Evolutionary conservation across 2,329 filamentous ascomycete genomes (phyloP), one percentile per base, ranked within the genome.

Genomic region (Harringtonia aguacate): DNA sequence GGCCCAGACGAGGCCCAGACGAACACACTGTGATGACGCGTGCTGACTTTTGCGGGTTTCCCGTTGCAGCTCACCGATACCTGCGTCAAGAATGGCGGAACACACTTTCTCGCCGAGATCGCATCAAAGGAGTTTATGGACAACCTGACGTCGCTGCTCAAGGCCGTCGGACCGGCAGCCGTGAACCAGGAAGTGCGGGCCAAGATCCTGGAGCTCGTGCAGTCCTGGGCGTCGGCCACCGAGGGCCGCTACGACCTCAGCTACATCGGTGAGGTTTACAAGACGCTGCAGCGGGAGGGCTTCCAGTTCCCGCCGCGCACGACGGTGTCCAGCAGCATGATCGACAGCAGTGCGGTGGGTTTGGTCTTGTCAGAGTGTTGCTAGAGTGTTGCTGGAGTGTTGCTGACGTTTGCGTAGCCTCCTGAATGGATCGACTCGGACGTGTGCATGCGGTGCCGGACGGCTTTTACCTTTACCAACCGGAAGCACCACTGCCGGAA

Each of bases 111-210:
- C 40, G 75, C 81, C 52, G 92, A 98, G 67, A 92, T 98, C 54
- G 90, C 92, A 34, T 95, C 90, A 17, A 80, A 89, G 51, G 92
- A 98, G 67, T 98, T 97, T 58, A 94, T 98, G 84, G 92, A 98
- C 66, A 95, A 95, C 60, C 68, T 98, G 42, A 83, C 86, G 17
- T 95, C 90, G 29, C 73, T 98, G 15, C 73, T 98, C 28, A 89
- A 90, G 59, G 84, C 85, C 17, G 81, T 84, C 41, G 85, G 86
- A 3, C 64, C 70, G 17, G 79, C 77, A 30, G 80, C 86, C 9
- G 73, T 92, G 36, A 95, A 95, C 61, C 69, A 80, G 40, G 85
- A 94, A 43, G 92, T 98, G 39, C 86, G 84, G 59, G 72, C 72
- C 50, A 95, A 94, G 68, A 95, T 97, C 49, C 72, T 98, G 44